Conservation (phyloP, 441 rosid species). For the Pelargonium fulgidum region DNA sequence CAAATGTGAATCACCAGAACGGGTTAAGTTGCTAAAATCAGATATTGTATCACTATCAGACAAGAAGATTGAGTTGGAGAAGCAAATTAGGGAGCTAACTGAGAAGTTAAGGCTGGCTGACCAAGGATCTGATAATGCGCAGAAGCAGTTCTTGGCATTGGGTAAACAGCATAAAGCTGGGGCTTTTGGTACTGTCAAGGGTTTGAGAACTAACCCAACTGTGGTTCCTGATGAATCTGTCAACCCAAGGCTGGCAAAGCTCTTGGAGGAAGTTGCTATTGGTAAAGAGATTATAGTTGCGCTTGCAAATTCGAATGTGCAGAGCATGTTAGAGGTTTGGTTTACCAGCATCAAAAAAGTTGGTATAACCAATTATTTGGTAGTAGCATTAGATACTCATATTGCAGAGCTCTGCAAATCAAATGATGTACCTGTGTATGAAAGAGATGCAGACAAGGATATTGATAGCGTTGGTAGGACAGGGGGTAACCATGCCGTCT, state of each 20-base stretch:
- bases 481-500: conserved; percentile 84
- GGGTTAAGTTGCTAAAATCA: conserved; percentile 54
- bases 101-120: conserved; percentile 58
- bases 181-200: conserved; percentile 84
- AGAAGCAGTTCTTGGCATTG: conserved; percentile 62
- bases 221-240: conserved; percentile 61
- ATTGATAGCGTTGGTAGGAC: conserved; percentile 60
- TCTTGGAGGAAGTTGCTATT: conserved; percentile 56
- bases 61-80: conserved; percentile 56
- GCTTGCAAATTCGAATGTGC: conserved; percentile 77
- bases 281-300: conserved; percentile 77
- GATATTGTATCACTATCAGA: conserved; percentile 57
- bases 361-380: conserved; percentile 68
- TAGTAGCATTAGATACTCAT: conserved; percentile 67
- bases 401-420: conserved; percentile 62
- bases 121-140: conserved; percentile 67
- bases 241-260: conserved; percentile 66
- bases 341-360: conserved; percentile 67
- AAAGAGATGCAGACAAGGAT: conserved; percentile 65
- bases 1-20: conserved; percentile 58
- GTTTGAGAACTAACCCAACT: conserved; percentile 63
- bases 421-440: conserved; percentile 65
- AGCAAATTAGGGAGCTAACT: conserved; percentile 52
- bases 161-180: conserved; percentile 76
- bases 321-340: conserved; percentile 64